Percentiles rank a stretch among this genome's conserved stretches.
Evolutionary conservation across 805 yeast species (phyloP).

Genomic region (Middelhovenomyces tepae): DNA sequence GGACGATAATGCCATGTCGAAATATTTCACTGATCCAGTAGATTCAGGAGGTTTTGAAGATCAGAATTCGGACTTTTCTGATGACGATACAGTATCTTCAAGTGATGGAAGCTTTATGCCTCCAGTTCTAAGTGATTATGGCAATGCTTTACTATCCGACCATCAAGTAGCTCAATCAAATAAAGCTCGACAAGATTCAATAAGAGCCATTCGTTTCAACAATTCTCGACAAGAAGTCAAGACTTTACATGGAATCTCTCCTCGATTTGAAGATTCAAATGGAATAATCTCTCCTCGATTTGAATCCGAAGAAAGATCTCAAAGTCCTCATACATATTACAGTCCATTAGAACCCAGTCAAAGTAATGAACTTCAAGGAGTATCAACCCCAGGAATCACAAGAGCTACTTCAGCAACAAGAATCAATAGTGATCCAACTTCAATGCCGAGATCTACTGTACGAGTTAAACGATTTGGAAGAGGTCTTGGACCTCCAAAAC

Average conservation of each 20-base stretch:
- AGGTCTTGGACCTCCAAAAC: slow-evolving; percentile 1
- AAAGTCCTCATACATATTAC: slow-evolving; percentile 1
- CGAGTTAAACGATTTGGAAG: slow-evolving; percentile 11
- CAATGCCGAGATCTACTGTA: slow-evolving; percentile 4
- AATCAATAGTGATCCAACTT: too few species aligned
- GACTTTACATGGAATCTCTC: background rate
- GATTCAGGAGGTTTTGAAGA: too few species aligned
- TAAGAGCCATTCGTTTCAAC: background rate
- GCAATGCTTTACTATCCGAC: slow-evolving; percentile 41
- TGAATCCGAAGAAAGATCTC: background rate
- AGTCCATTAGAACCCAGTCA: background rate
- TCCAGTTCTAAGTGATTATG: slow-evolving; percentile 52
- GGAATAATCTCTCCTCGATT: background rate
- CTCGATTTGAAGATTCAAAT: background rate
- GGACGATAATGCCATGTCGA: too few species aligned
- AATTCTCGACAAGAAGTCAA: background rate
- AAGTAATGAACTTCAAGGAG: slow-evolving; percentile 1
- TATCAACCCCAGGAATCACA: slow-evolving; percentile 6
- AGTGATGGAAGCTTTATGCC: slow-evolving; percentile 46
- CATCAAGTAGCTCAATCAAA: slow-evolving; percentile 5
- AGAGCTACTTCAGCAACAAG: too few species aligned
- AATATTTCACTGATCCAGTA: too few species aligned
- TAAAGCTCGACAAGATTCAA: slow-evolving; percentile 17
- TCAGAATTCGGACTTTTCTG: slow-evolving; percentile 16
- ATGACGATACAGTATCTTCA: slow-evolving; percentile 28